Evolutionary conservation across 2,329 filamentous ascomycete species (phyloP).

Genomic region (Talaromyces islandicus): DNA sequence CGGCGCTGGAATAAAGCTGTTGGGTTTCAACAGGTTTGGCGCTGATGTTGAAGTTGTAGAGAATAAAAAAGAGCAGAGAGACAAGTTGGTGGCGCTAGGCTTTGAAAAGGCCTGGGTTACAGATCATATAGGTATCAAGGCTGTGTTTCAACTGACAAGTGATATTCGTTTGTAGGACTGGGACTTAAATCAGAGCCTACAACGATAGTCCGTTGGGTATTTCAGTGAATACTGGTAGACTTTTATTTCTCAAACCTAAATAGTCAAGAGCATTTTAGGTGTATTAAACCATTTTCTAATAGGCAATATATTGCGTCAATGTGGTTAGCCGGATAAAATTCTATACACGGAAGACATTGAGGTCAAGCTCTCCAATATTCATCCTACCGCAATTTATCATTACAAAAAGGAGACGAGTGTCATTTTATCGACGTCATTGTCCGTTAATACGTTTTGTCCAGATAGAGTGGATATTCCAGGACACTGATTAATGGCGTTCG

Average conservation of each 20-base stretch:
- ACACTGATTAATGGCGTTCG: constrained; percentile 8
- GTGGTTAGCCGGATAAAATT: no score
- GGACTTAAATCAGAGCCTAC: background rate
- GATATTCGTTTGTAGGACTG: background rate
- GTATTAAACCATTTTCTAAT: no score
- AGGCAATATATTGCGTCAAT: no score
- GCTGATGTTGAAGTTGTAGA: constrained; percentile 8
- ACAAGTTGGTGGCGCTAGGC: background rate
- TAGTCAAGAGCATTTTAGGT: no score
- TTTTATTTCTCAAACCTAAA: background rate
- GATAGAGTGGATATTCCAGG: background rate
- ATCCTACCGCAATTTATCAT: no score
- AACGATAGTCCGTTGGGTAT: no score
- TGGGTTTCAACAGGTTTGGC: constrained; percentile 7
- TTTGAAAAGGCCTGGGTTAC: constrained; percentile 8
- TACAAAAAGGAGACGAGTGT: no score
- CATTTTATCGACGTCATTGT: no score
- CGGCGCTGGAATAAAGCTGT: constrained; percentile 21
- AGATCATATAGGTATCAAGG: constrained; percentile 8
- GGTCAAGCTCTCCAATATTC: no score
- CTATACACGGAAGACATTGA: no score
- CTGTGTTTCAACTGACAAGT: background rate
- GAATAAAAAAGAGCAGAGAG: background rate
- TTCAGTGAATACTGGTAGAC: background rate
- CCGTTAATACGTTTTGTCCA: no score